Base-by-base conservation (phyloP, 257 asterid genomes). In the Avicennia marina region DNA sequence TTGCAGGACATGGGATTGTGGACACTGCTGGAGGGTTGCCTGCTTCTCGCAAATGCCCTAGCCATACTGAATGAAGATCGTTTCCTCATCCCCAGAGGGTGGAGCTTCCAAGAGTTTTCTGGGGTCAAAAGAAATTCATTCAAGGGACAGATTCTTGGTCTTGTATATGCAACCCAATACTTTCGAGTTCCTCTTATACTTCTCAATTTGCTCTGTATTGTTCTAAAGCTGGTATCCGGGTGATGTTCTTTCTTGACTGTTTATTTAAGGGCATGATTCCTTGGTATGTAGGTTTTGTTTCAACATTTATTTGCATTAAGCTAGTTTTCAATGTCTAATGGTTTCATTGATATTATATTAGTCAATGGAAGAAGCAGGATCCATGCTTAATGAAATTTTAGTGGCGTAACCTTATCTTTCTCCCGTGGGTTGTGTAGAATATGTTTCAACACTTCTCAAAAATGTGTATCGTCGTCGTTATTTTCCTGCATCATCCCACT, bases 21-120 rank as follows among this genome's bases (percentile, higher is more conserved):
- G 98, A 87, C 94, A 36, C 70, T 90, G 45, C 78, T 90, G 47
- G 95, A 90, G 72, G 95, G 96, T 22, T 82, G 82, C 80, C 76
- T 90, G 58, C 96, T 90, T 55, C 86, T 90, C 75, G 96, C 96
- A 53, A 90, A 90, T 78, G 85, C 95, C 9, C 56, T 87, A 60
- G 98, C 96, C 60, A 85, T 91, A 56, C 63, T 88, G 54, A 91
- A 91, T n/a, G 98, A 91, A 66, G 98, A 88, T 62, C 86, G 95
- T 34, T 88, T 88, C 64, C 91, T 91, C 66, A 76, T 90, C 20
- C 95, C 94, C 0, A 85, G 88, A 75, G 94, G 98, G 29, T 91
- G 98, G 98, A 85, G 95, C 72, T 88, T 88, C 81, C 95, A 91
- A 66, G 96, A 88, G 66, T 91, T 72, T 55, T 83, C 95, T 46